phyloP scores from a whole-genome alignment of 176 grass and related monocot species.

The Oryza meyeriana region DNA sequence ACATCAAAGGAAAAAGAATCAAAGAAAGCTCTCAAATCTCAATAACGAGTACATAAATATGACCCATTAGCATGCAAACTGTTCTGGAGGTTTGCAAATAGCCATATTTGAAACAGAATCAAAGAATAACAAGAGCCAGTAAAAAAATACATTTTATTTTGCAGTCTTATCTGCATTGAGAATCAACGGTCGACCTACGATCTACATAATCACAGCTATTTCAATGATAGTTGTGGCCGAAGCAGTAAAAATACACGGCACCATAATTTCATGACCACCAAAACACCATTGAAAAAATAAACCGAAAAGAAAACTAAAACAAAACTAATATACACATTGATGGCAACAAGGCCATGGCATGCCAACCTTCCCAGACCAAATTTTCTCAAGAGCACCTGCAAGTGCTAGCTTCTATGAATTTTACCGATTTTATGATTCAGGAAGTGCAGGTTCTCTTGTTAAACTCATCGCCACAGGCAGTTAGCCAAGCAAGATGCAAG shows the following conservation, averaged over 20 bases:
- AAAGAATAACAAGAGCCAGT: not conserved
- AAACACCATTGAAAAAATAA: slow-evolving; percentile 26
- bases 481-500: not conserved
- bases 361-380: slow-evolving; percentile 13
- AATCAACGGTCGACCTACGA: slow-evolving; percentile 24
- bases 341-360: slow-evolving; percentile 28
- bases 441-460: not conserved
- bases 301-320: not conserved
- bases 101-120: not conserved
- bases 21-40: not conserved
- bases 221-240: slow-evolving; percentile 41
- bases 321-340: slow-evolving; percentile 52
- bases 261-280: slow-evolving; percentile 25
- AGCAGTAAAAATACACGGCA: slow-evolving; percentile 28
- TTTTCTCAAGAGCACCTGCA: slow-evolving; percentile 17
- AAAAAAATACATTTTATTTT: slow-evolving; percentile 50
- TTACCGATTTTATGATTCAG: not conserved
- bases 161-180: slow-evolving; percentile 28
- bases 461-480: not conserved
- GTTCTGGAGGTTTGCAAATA: not conserved
- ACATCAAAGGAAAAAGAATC: not conserved
- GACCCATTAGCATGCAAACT: not conserved
- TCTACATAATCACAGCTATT: slow-evolving; percentile 58
- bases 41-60: not conserved
- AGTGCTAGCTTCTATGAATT: not conserved